Evolutionary conservation across 768 basidiomycete genomes (phyloP), one percentile per base, ranked within the genome.

Genomic region (Postia placenta): DNA sequence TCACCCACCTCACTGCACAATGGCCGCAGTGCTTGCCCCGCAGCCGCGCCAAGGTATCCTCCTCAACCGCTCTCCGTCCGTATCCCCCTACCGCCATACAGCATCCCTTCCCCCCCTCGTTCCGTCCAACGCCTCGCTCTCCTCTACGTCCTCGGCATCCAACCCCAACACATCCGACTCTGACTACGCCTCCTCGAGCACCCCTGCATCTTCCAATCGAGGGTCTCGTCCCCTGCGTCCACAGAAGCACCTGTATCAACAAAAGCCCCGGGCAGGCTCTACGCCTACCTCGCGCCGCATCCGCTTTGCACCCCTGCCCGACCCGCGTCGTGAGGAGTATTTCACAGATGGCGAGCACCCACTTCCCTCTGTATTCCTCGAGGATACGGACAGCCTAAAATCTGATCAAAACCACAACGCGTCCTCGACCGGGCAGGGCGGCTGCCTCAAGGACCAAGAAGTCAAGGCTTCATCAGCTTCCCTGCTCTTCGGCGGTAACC

Each of bases 291-390:
- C 56, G 4, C 63, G 64, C 26, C 67, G 69, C 41, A 92, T 93
- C 51, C 79, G 87, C 52, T 93, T 93, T 54, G 91, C 92, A 0
- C 92, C 92, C 1, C 76, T 93, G 15, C 92, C 92, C 1, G 85
- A 87, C 56, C 86, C 87, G 1, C 73, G 79, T 20, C 73, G 79
- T 44, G 73, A 76, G 44, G 69, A 74, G 52, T 54, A 69, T 55
- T 61, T 70, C 51, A 64, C 62, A 22, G 47, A 48, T 17, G 26
- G 9, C 15, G 49, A 50, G 22, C 33, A 47, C 19, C 65, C 66
- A 44, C 60, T 73, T 17, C 56, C 63, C 17, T 50, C 53, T 40
- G 64, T 61, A 35, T 52, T 64, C 36, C 52, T 61, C 28, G 61
- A 65, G 42, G 65, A 64, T 44, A 53, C 57, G 15, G 46, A 49